These are phyloP conservation scores for Pulveroboletus sp. DNA, from an alignment of 768 basidiomycete species.

Conservation along the genomic window DNA sequence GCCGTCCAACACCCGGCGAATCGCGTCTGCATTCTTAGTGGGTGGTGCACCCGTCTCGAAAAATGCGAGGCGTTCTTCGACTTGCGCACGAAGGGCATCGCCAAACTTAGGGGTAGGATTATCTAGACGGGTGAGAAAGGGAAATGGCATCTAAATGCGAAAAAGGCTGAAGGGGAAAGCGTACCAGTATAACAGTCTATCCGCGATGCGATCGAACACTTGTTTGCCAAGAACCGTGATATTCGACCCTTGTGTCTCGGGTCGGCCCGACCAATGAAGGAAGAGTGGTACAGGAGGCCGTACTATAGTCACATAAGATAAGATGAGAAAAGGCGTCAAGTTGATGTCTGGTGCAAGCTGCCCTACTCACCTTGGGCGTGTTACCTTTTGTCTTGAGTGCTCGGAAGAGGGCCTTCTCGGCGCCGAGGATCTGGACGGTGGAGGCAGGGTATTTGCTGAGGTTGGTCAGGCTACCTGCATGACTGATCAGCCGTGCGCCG, in stretches of 20 bases:
- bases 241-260: slow-evolving; percentile 96
- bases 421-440: slow-evolving; percentile 96
- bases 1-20: slow-evolving; percentile 79
- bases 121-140: slow-evolving; percentile 38
- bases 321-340: neutral
- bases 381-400: slow-evolving; percentile 99
- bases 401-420: slow-evolving; percentile 96
- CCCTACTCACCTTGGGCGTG: slow-evolving; percentile 74
- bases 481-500: slow-evolving; percentile 88
- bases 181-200: slow-evolving; percentile 92
- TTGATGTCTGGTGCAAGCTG: neutral
- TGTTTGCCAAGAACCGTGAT: slow-evolving; percentile 98
- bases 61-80: slow-evolving; percentile 91
- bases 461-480: slow-evolving; percentile 95
- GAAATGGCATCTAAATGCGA: neutral
- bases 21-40: slow-evolving; percentile 88
- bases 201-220: slow-evolving; percentile 93
- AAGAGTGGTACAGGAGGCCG: slow-evolving; percentile 94
- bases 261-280: slow-evolving; percentile 93
- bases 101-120: slow-evolving; percentile 90
- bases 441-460: slow-evolving; percentile 97
- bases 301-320: slow-evolving; percentile 50
- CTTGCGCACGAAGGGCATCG: slow-evolving; percentile 88
- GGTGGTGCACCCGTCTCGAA: slow-evolving; percentile 91
- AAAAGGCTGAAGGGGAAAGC: slow-evolving; percentile 8